Conservation (phyloP, 176 grass and related monocot species). For the Alloteropsis semialata region DNA sequence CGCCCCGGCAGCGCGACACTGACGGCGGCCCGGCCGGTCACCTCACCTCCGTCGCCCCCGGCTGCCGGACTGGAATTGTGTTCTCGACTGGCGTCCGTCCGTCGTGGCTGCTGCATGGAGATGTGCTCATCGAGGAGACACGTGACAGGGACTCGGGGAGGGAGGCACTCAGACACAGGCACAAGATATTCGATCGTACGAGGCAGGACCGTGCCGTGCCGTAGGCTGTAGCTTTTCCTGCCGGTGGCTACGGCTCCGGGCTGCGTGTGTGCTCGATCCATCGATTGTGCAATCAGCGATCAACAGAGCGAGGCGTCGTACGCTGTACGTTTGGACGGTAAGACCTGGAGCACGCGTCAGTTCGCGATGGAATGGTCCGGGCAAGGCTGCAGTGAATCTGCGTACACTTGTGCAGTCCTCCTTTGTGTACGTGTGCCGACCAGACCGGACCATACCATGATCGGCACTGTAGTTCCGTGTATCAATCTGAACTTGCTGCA, state of each 20-base stretch:
- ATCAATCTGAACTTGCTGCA: neutral
- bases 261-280: neutral
- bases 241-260: neutral
- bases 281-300: constrained; percentile 20
- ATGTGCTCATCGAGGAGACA: neutral
- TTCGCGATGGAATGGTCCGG: neutral
- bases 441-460: neutral
- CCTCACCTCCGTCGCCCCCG: constrained; percentile 25
- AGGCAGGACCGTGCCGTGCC: neutral
- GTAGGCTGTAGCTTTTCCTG: neutral
- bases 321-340: neutral
- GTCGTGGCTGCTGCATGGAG: neutral
- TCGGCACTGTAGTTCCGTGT: neutral
- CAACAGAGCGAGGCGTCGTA: neutral
- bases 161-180: neutral
- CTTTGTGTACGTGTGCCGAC: constrained; percentile 1
- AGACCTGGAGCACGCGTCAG: neutral
- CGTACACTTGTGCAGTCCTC: neutral
- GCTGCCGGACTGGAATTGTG: constrained; percentile 2
- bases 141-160: neutral
- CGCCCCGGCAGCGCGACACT: constrained; percentile 14
- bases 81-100: neutral
- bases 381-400: neutral
- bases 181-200: constrained; percentile 13
- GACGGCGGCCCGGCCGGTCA: constrained; percentile 40